Conservation (phyloP, 805 yeast genomes). For the Jamesozyma hellenica region DNA sequence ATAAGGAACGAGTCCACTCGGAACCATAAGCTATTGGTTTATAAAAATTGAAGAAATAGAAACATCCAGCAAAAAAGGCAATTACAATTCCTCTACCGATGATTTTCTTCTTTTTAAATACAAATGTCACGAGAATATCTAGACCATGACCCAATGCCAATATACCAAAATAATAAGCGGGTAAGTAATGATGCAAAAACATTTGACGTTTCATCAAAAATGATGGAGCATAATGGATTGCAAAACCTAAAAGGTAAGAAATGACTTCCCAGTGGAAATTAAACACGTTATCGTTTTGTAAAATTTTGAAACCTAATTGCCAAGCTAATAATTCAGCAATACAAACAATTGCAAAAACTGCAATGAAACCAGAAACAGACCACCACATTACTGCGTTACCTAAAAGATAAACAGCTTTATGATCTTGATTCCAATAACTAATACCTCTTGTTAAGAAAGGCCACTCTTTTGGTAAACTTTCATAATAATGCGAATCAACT, state of each 20-base stretch:
- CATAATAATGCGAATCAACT: constrained; percentile 60
- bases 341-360: constrained; percentile 40
- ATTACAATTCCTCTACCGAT: constrained; percentile 39
- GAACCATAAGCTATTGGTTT: constrained; percentile 70
- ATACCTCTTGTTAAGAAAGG: constrained; percentile 69
- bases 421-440: constrained; percentile 56
- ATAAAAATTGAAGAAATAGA: constrained; percentile 48
- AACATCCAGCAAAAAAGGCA: constrained; percentile 39
- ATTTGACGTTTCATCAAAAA: constrained; percentile 86
- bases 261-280: constrained; percentile 57
- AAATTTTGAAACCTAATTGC: constrained; percentile 50
- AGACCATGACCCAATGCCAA: constrained; percentile 63
- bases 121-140: constrained; percentile 41
- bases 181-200: constrained; percentile 88
- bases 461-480: constrained; percentile 66
- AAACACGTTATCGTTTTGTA: constrained; percentile 42
- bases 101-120: constrained; percentile 34
- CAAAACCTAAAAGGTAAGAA: constrained; percentile 61
- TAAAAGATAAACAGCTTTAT: constrained; percentile 54
- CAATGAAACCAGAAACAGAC: constrained; percentile 47
- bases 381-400: constrained; percentile 83
- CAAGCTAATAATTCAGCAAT: constrained; percentile 43
- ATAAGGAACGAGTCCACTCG: constrained; percentile 65
- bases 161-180: constrained; percentile 82
- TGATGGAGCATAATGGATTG: constrained; percentile 61